Conservation (phyloP, 2,329 filamentous ascomycete genomes). For the Tolypocladium sp. region DNA sequence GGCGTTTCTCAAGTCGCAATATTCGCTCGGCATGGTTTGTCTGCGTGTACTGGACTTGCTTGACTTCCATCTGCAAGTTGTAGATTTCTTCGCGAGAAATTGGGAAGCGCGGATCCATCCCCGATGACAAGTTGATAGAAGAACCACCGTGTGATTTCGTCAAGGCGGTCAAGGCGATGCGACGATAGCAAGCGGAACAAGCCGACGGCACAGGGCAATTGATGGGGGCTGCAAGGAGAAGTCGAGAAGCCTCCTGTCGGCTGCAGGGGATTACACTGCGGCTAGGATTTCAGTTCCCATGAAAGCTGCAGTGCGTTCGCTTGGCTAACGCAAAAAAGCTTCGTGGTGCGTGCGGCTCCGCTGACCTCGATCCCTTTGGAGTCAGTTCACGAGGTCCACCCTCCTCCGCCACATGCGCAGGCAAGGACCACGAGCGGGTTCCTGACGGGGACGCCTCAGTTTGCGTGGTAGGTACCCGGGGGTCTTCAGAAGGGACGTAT, state of each 20-base stretch:
- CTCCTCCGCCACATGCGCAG: slow-evolving; percentile 36
- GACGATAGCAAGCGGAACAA: neutral
- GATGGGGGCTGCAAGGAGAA: neutral
- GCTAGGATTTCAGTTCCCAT: slow-evolving; percentile 1
- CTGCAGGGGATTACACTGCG: neutral
- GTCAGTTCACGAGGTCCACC: slow-evolving; percentile 27
- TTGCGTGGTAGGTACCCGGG: neutral
- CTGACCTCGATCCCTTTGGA: slow-evolving; percentile 22
- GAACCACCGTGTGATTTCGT: neutral
- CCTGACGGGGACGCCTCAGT: slow-evolving; percentile 8
- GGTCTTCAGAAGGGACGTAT: neutral
- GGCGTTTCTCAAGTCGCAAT: slow-evolving; percentile 53
- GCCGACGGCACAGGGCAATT: neutral
- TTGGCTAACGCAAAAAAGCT: neutral
- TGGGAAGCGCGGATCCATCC: slow-evolving; percentile 56
- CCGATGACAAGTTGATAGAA: slow-evolving; percentile 14
- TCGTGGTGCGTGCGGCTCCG: slow-evolving; percentile 6
- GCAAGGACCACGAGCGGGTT: slow-evolving; percentile 20
- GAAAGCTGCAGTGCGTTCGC: neutral
- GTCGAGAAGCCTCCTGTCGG: neutral
- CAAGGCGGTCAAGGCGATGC: neutral
- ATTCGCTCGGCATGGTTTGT: slow-evolving; percentile 54
- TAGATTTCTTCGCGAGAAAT: slow-evolving; percentile 56
- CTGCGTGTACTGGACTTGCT: slow-evolving; percentile 56
- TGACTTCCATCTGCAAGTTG: slow-evolving; percentile 62